phyloP scores from a whole-genome alignment of 441 rosid species.

The Arabidopsis hybrid region DNA sequence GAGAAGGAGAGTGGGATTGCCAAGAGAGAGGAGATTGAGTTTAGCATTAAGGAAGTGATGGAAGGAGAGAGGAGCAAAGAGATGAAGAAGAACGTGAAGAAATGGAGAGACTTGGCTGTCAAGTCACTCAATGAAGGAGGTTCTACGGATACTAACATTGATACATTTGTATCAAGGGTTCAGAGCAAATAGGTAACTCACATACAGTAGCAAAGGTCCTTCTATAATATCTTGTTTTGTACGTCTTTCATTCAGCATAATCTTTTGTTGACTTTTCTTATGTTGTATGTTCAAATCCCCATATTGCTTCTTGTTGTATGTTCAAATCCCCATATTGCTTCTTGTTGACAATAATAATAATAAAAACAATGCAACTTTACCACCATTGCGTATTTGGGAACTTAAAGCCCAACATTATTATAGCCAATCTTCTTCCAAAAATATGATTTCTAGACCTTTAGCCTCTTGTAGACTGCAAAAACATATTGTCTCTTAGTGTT shows the following conservation, averaged over 20 bases:
- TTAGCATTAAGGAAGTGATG: slow-evolving; percentile 57
- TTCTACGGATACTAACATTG: slow-evolving; percentile 42
- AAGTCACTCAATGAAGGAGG: slow-evolving; percentile 48
- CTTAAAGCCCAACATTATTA: too few species aligned
- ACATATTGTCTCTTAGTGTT: too few species aligned
- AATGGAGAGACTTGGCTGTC: slow-evolving; percentile 51
- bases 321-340: too few species aligned
- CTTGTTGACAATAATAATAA: too few species aligned
- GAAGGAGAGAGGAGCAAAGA: slow-evolving; percentile 51
- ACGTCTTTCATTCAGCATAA: background rate
- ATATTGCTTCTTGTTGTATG: too few species aligned
- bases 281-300: background rate
- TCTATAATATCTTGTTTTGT: background rate
- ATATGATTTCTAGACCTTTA: too few species aligned
- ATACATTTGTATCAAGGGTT: slow-evolving; percentile 36
- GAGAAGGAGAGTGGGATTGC: slow-evolving; percentile 48
- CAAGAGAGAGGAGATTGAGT: slow-evolving; percentile 49
- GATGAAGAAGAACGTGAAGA: slow-evolving; percentile 44
- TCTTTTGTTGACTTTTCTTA: background rate
- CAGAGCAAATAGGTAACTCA: background rate
- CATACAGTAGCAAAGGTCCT: background rate
- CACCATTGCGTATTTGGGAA: too few species aligned
- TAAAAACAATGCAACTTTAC: too few species aligned
- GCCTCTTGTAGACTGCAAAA: too few species aligned
- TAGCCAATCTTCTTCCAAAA: too few species aligned